These are phyloP conservation scores for Podila horticola DNA, from an alignment of 192 early-diverging fungal genomes.

Conservation along the genomic window DNA sequence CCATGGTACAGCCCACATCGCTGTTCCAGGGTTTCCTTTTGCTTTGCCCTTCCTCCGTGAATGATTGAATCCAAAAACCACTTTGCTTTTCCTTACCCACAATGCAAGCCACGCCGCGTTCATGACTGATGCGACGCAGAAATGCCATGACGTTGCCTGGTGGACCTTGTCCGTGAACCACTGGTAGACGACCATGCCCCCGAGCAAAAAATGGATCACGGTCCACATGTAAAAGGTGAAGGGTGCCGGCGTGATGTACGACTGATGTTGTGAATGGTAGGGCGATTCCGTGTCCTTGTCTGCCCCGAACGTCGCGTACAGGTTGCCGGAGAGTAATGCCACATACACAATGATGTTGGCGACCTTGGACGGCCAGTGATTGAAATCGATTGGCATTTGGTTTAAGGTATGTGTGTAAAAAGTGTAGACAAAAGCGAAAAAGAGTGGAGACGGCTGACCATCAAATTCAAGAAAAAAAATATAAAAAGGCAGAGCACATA, in stretches of 20 bases:
- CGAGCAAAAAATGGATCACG: slow-evolving; percentile 69
- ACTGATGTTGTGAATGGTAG: slow-evolving; percentile 53
- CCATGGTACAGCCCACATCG: too few species aligned
- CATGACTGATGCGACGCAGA: slow-evolving; percentile 64
- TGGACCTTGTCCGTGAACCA: slow-evolving; percentile 66
- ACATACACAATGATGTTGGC: slow-evolving; percentile 48
- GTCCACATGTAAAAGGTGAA: slow-evolving; percentile 72
- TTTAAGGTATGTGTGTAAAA: neutral
- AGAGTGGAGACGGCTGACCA: too few species aligned
- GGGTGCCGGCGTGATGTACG: slow-evolving; percentile 73
- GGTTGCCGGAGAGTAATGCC: slow-evolving; percentile 36
- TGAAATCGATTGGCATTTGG: slow-evolving; percentile 35
- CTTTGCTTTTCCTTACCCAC: slow-evolving; percentile 54
- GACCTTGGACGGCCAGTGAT: slow-evolving; percentile 46
- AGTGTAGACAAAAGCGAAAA: neutral
- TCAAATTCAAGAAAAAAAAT: too few species aligned
- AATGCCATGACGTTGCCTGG: slow-evolving; percentile 69
- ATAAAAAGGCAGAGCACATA: too few species aligned
- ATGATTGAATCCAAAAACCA: too few species aligned
- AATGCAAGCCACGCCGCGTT: slow-evolving; percentile 68
- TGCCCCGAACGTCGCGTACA: slow-evolving; percentile 39
- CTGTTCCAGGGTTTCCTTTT: too few species aligned
- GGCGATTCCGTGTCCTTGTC: slow-evolving; percentile 25
- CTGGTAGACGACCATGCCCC: slow-evolving; percentile 72
- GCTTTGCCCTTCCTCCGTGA: too few species aligned